Evolutionary conservation across 768 basidiomycete species (phyloP).

Genomic region (Kwoniella pini): DNA sequence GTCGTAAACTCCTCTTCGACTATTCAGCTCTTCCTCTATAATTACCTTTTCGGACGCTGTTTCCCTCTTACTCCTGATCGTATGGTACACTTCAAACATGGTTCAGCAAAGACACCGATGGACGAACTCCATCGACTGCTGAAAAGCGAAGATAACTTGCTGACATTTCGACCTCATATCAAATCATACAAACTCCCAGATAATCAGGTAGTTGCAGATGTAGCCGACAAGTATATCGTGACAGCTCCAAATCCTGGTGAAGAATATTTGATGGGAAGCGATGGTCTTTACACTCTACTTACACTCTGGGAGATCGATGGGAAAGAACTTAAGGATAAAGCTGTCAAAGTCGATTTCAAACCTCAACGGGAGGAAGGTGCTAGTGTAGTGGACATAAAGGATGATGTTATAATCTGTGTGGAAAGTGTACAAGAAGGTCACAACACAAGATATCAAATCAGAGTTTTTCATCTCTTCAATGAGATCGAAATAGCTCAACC

Average conservation of each 20-base stretch:
- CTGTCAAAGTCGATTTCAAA: constrained; percentile 1
- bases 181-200: no score
- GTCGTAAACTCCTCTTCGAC: neutral
- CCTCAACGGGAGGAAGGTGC: neutral
- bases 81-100: no score
- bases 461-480: neutral
- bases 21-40: neutral
- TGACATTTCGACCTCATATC: no score
- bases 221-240: neutral
- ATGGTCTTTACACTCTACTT: neutral
- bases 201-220: no score
- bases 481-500: neutral
- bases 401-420: neutral
- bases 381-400: neutral
- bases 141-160: no score
- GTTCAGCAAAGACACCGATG: no score
- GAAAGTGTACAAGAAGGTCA: neutral
- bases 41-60: no score
- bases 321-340: neutral
- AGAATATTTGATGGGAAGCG: neutral
- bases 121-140: no score
- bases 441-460: neutral
- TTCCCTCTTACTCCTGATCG: no score
- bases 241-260: neutral
- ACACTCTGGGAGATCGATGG: neutral